Evolutionary conservation across 805 yeast genomes (phyloP), one percentile per base, ranked within the genome.

Genomic region (Metschnikowia colocasiae): DNA sequence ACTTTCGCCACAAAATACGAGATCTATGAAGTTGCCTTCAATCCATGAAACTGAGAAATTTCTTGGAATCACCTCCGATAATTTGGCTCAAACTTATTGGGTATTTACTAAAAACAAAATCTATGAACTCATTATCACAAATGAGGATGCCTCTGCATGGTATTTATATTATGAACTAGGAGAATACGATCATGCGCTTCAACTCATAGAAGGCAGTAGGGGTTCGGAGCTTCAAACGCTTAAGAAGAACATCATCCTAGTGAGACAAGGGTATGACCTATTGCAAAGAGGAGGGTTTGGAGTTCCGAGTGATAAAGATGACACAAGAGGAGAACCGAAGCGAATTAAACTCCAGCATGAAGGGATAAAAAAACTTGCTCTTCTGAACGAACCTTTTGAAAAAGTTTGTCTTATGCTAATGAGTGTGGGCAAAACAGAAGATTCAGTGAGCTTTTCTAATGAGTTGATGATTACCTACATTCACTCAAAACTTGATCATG

Each of bases 71-170:
- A 55, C 64, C 0, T 62, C 65, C 5, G 76, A 71, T 46, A 46
- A 57, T 29, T 37, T 57, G 58, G 34, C 61, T 76, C 13, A 71
- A 1, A 87, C 98, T 0, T 86, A 71, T 56, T 94, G 99, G 99
- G 64, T 86, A 3, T 87, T 71, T 56, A 80, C 94, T 0, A 63
- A 68, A 10, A 59, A 66, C 4, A 73, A 73, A 41, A 80, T 94
- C 8, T 86, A 76, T 59, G 99, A 94, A 61, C 65, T 94, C 6
- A 74, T 84, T 8, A 69, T 87, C 10, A 75, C 75, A 30, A 77
- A 85, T 58, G 97, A 92, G 62, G 72, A 82, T 4, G 69, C 76
- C 4, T 85, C 85, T 22, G 82, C 91, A 2, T 88, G 97, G 96
- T 78, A 76, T 16, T 35, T 46, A 7, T 53, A 52, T 35, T 56